phyloP scores from a whole-genome alignment of 129 eudicot species.

The Ambrosia trifida region DNA sequence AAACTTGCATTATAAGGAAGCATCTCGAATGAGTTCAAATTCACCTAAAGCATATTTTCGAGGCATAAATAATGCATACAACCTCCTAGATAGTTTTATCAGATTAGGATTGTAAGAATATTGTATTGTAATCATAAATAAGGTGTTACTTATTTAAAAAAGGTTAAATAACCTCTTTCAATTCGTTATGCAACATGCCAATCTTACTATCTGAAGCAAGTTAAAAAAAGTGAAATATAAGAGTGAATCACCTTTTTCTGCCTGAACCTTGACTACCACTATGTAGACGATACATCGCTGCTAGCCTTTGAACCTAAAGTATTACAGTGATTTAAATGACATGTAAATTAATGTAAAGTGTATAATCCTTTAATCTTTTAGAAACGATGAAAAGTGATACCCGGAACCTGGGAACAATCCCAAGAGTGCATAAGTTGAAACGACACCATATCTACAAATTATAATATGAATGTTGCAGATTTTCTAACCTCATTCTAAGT shows the following conservation, averaged over 20 bases:
- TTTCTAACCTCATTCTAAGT: too few species aligned
- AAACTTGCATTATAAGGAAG: neutral
- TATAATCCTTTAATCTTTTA: constrained; percentile 9
- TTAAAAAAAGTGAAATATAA: too few species aligned
- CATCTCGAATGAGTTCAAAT: neutral
- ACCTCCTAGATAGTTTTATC: neutral
- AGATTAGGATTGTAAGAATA: neutral
- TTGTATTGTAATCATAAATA: neutral
- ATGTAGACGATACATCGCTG: constrained; percentile 70
- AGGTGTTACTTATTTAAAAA: too few species aligned
- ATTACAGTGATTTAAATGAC: constrained; percentile 1
- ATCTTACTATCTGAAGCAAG: neutral
- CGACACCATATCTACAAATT: constrained; percentile 35
- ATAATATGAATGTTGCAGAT: too few species aligned
- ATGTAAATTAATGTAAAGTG: neutral
- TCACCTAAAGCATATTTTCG: too few species aligned
- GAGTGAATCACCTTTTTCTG: constrained; percentile 70
- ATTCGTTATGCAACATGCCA: neutral
- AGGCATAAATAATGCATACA: too few species aligned
- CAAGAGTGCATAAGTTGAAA: constrained; percentile 75
- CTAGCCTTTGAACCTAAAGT: constrained; percentile 73
- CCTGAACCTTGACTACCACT: constrained; percentile 81
- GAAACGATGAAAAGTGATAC: neutral
- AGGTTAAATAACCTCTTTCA: neutral
- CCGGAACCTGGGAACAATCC: constrained; percentile 83